A percentile compares a stretch with the other conserved stretches of the same genome.
These are phyloP conservation scores for Citrullus colocynthis DNA, from an alignment of 306 rosid species.

Conservation along the genomic window DNA sequence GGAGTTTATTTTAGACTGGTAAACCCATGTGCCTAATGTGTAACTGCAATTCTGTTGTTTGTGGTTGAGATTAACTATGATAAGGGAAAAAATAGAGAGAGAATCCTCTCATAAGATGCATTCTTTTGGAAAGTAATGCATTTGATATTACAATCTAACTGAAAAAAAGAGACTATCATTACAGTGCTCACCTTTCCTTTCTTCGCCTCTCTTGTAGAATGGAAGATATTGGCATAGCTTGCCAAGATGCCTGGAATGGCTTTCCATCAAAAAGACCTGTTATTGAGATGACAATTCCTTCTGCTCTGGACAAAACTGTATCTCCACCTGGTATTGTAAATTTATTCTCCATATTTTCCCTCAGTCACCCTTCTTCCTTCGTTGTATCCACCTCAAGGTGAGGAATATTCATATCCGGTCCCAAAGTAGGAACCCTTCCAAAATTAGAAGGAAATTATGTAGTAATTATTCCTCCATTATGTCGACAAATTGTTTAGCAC, in stretches of 20 bases:
- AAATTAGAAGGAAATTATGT: background rate
- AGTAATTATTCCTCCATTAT: background rate
- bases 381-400: background rate
- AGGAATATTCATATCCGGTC: background rate
- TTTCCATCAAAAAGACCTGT: slow-evolving; percentile 68
- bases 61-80: background rate
- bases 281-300: slow-evolving; percentile 94
- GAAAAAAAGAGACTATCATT: background rate
- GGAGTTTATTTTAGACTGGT: background rate
- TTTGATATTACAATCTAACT: background rate
- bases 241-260: slow-evolving; percentile 71
- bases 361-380: background rate
- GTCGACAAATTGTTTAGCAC: background rate
- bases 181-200: background rate
- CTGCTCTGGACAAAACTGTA: slow-evolving; percentile 65
- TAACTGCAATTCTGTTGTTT: background rate
- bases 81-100: background rate
- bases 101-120: background rate
- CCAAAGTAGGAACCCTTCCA: background rate
- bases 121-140: background rate
- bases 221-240: slow-evolving; percentile 79
- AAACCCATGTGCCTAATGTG: background rate
- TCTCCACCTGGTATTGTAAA: slow-evolving; percentile 67
- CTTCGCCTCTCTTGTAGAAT: slow-evolving; percentile 24
- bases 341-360: background rate